These are phyloP conservation scores for Coccomyxa subellipsoidea DNA, from an alignment of 163 green algal species.

Conservation along the genomic window DNA sequence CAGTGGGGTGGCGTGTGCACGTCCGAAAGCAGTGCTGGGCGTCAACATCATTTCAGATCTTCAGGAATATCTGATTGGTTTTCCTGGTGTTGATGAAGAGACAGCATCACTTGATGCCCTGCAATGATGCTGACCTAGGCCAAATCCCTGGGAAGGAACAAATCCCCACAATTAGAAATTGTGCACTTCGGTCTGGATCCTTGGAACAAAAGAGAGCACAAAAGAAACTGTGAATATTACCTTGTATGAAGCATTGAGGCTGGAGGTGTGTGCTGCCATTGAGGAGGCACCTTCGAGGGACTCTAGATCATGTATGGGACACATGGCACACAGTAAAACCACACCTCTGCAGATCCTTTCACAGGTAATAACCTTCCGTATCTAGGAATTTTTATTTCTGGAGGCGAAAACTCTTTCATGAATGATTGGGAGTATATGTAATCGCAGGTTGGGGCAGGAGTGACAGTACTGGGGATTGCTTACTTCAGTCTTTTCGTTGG, in stretches of 20 bases:
- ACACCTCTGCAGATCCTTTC: constrained; percentile 26
- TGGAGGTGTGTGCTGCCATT: no score
- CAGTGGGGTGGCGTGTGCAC: background rate
- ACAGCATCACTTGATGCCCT: background rate
- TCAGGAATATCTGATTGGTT: background rate
- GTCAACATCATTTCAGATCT: background rate
- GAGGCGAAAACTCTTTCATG: no score
- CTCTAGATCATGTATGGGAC: background rate
- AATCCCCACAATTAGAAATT: background rate
- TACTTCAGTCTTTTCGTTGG: background rate
- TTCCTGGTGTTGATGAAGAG: background rate
- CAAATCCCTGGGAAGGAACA: no score
- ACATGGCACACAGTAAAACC: constrained; percentile 33
- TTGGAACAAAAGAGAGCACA: no score
- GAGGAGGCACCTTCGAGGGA: no score
- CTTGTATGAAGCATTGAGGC: no score
- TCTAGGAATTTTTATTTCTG: no score
- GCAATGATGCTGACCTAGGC: no score
- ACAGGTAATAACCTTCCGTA: constrained; percentile 11
- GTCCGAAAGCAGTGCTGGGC: background rate
- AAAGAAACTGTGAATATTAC: no score
- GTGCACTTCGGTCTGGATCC: no score
- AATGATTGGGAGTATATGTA: no score
- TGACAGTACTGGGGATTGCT: background rate
- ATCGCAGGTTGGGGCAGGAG: background rate